Percentiles rank a stretch among this genome's conserved stretches.
These are phyloP conservation scores for Ophiostoma sp. DNA, from an alignment of 2,329 filamentous ascomycete species.

Conservation along the genomic window DNA sequence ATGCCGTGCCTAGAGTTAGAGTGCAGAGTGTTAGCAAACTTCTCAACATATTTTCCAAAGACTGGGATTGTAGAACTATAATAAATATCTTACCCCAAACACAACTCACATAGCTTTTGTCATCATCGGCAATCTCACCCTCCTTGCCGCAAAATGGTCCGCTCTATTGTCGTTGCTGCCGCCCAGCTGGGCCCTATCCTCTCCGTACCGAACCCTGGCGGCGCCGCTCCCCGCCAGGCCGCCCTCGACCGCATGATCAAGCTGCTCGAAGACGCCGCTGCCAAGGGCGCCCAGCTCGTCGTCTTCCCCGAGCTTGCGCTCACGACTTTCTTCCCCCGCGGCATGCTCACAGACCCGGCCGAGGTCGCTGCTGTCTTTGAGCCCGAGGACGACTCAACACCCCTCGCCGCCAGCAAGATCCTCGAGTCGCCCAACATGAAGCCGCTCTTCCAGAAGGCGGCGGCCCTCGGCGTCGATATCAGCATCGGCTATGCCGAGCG, in stretches of 20 bases:
- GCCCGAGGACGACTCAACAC: slow-evolving; percentile 36
- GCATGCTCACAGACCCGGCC: slow-evolving; percentile 42
- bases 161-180: slow-evolving; percentile 41
- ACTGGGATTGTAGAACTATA: too few species aligned
- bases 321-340: slow-evolving; percentile 53
- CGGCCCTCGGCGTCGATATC: slow-evolving; percentile 46
- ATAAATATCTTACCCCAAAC: background rate
- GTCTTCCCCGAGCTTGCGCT: slow-evolving; percentile 52
- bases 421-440: slow-evolving; percentile 41
- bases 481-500: slow-evolving; percentile 50
- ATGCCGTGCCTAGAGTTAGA: background rate
- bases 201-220: slow-evolving; percentile 26
- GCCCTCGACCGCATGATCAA: slow-evolving; percentile 46
- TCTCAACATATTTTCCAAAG: too few species aligned
- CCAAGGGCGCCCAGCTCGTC: slow-evolving; percentile 44
- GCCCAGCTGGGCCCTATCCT: slow-evolving; percentile 50
- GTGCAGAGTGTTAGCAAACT: background rate
- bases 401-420: slow-evolving; percentile 31
- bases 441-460: slow-evolving; percentile 46
- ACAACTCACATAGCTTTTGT: background rate
- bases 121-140: background rate
- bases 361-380: slow-evolving; percentile 48
- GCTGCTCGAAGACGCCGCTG: slow-evolving; percentile 44
- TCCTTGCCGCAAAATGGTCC: slow-evolving; percentile 14
- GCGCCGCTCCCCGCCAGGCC: slow-evolving; percentile 38